phyloP scores from a whole-genome alignment of 2,329 filamentous ascomycete genomes.

The Aspergillus bombycis region DNA sequence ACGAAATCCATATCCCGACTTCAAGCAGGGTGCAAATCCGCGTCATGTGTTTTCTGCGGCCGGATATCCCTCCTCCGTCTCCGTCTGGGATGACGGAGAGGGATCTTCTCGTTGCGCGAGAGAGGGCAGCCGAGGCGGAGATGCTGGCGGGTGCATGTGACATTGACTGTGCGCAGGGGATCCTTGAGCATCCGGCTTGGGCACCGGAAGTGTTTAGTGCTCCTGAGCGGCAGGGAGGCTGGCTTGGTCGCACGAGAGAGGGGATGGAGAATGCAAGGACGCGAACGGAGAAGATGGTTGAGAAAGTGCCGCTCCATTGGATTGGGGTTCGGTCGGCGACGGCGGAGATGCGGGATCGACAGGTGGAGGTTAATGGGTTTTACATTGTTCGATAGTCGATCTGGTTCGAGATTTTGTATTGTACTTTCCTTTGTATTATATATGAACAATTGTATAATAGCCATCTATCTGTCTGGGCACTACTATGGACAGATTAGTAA shows the following conservation, averaged over 20 bases:
- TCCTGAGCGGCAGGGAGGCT: neutral
- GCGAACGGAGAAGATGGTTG: conserved; percentile 58
- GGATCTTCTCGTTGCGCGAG: neutral
- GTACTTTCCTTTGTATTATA: neutral
- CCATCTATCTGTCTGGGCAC: neutral
- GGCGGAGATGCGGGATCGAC: conserved; percentile 51
- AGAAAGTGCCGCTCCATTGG: conserved; percentile 62
- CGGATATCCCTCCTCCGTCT: conserved; percentile 24
- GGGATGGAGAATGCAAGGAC: conserved; percentile 54
- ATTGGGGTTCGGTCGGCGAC: conserved; percentile 58
- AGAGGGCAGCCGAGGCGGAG: neutral
- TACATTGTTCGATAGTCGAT: conserved; percentile 37
- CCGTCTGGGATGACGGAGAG: conserved; percentile 5
- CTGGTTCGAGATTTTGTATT: neutral
- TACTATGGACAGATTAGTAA: neutral
- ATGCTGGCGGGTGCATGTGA: conserved; percentile 27
- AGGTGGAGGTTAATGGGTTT: conserved; percentile 40
- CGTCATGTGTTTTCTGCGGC: conserved; percentile 64
- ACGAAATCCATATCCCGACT: conserved; percentile 21
- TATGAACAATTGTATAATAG: neutral
- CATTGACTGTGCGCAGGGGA: conserved; percentile 37
- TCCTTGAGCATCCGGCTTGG: conserved; percentile 44
- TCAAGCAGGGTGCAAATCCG: conserved; percentile 55
- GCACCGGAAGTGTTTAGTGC: conserved; percentile 22
- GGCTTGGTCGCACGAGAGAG: conserved; percentile 49